Evolutionary conservation across 2,329 filamentous ascomycete species (phyloP).

Genomic region (Thyridium curvatum): DNA sequence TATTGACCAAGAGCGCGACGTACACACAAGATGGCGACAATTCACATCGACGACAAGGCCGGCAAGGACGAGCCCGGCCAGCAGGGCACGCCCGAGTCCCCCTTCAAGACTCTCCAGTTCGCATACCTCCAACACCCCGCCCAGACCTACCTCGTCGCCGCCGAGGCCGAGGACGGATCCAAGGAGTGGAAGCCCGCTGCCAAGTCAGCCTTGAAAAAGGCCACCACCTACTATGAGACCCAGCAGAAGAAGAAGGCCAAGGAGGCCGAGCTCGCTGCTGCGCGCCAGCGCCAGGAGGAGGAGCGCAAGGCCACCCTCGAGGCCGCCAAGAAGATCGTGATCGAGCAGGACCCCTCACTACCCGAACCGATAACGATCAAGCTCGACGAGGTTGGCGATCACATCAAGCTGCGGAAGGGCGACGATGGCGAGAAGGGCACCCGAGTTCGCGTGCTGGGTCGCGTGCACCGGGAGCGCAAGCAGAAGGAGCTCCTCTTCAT

Average conservation of each 20-base stretch:
- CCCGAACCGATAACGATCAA: slow-evolving; percentile 70
- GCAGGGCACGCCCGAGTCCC: slow-evolving; percentile 63
- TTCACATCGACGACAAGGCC: slow-evolving; percentile 69
- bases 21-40: slow-evolving; percentile 28
- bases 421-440: slow-evolving; percentile 55
- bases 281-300: slow-evolving; percentile 53
- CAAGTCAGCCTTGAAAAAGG: slow-evolving; percentile 83
- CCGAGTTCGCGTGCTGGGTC: slow-evolving; percentile 72
- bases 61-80: slow-evolving; percentile 65
- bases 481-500: slow-evolving; percentile 86
- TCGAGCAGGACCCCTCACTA: slow-evolving; percentile 66
- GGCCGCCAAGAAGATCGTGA: slow-evolving; percentile 72
- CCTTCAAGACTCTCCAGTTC: slow-evolving; percentile 75
- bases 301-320: slow-evolving; percentile 68
- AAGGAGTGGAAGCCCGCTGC: slow-evolving; percentile 74
- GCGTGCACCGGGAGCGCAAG: slow-evolving; percentile 72
- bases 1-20: slow-evolving; percentile 32
- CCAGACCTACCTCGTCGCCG: slow-evolving; percentile 46
- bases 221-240: slow-evolving; percentile 63
- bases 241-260: slow-evolving; percentile 82
- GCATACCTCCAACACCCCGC: slow-evolving; percentile 68
- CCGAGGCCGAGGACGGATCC: slow-evolving; percentile 57
- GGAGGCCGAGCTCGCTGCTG: slow-evolving; percentile 63
- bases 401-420: slow-evolving; percentile 33
- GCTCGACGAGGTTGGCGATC: slow-evolving; percentile 41